Evolutionary conservation across 2,329 filamentous ascomycete genomes (phyloP).

Genomic region (Penicillium janthinellum): DNA sequence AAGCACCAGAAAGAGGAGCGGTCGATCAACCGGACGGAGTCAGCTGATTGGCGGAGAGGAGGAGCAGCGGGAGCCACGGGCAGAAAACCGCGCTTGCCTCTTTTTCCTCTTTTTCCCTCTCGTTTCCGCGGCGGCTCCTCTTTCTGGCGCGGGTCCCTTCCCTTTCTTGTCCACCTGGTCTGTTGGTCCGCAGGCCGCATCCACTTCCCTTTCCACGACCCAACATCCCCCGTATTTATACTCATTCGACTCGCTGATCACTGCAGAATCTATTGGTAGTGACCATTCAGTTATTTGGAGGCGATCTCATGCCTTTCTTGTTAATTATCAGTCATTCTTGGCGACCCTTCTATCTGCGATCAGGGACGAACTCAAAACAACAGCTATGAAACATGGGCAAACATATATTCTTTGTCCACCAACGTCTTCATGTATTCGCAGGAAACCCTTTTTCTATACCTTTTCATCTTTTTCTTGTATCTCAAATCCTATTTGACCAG

Average conservation of each 20-base stretch:
- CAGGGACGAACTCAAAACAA: conserved; percentile 11
- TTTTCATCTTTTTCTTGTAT: background rate
- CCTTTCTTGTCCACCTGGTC: conserved; percentile 18
- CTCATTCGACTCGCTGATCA: conserved; percentile 61
- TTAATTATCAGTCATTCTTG: conserved; percentile 17
- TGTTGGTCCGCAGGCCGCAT: background rate
- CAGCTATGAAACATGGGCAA: background rate
- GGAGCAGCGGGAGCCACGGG: conserved; percentile 37
- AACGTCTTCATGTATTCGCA: conserved; percentile 12
- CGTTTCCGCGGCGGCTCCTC: conserved; percentile 20
- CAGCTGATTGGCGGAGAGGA: conserved; percentile 42
- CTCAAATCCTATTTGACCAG: background rate
- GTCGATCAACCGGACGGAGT: conserved; percentile 36
- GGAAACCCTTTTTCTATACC: background rate
- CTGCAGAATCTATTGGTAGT: conserved; percentile 42
- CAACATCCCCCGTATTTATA: conserved; percentile 61
- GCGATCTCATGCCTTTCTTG: background rate
- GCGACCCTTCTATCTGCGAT: conserved; percentile 4
- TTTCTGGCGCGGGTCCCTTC: conserved; percentile 23
- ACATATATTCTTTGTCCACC: conserved; percentile 9
- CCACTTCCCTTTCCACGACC: conserved; percentile 11
- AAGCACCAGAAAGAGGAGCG: conserved; percentile 39
- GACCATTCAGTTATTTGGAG: background rate
- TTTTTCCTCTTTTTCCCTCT: too few relatives aligned
- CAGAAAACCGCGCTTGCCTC: conserved; percentile 18